Conservation (phyloP, 2,329 filamentous ascomycete species). For the Diaporthe citrichinensis region DNA sequence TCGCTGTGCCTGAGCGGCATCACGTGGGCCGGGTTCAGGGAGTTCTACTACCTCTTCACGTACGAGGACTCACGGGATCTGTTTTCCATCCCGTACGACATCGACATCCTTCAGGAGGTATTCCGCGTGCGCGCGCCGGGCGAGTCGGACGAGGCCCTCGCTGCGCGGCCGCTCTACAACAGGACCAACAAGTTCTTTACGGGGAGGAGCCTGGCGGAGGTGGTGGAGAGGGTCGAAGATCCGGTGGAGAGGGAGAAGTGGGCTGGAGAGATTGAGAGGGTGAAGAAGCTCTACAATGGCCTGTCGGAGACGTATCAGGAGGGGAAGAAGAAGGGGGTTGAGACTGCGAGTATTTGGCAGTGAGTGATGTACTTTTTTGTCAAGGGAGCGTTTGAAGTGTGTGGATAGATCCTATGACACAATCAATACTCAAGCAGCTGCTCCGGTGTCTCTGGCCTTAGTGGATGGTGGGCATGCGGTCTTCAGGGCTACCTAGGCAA, state of each 20-base stretch:
- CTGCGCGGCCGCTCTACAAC: constrained; percentile 64
- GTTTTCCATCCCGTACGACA: constrained; percentile 70
- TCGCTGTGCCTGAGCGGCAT: constrained; percentile 71
- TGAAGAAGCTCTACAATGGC: constrained; percentile 63
- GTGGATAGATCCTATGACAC: too few species aligned
- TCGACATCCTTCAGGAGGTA: constrained; percentile 69
- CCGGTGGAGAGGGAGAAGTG: constrained; percentile 51
- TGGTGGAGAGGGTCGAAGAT: constrained; percentile 56
- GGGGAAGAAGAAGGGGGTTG: constrained; percentile 58
- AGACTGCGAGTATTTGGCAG: constrained; percentile 65
- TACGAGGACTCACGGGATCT: constrained; percentile 71
- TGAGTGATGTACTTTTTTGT: too few species aligned
- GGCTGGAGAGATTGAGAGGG: constrained; percentile 58
- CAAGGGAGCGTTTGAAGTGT: not conserved
- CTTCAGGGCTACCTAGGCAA: not conserved
- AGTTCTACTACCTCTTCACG: constrained; percentile 71
- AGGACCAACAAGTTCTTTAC: constrained; percentile 69
- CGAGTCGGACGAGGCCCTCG: constrained; percentile 56
- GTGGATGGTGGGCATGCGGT: not conserved
- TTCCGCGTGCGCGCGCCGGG: constrained; percentile 61
- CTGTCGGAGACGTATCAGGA: constrained; percentile 65
- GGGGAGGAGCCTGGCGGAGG: constrained; percentile 57
- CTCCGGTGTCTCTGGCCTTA: not conserved
- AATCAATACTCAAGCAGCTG: too few species aligned
- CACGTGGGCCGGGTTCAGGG: constrained; percentile 69